These are phyloP conservation scores for Pythium apleroticum DNA, from an alignment of 352 stramenopile genomes.

Conservation along the genomic window DNA sequence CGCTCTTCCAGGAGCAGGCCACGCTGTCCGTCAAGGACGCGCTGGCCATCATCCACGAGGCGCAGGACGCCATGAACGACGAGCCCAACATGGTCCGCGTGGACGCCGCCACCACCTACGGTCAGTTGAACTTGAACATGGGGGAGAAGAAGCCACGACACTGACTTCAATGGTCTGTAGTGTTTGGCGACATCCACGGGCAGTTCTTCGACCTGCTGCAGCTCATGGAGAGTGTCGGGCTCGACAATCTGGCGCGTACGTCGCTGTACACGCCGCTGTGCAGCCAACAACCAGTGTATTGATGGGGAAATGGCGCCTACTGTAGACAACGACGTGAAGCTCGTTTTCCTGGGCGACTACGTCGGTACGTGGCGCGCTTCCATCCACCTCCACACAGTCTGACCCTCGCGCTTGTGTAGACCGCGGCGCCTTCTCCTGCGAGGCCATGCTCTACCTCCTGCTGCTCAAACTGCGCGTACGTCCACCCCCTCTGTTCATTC, in stretches of 20 bases:
- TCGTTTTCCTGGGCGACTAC: conserved; percentile 82
- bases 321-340: conserved; percentile 50
- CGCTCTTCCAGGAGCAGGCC: conserved; percentile 61
- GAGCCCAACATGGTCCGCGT: conserved; percentile 68
- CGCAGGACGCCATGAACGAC: conserved; percentile 53
- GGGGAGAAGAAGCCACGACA: background rate
- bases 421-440: conserved; percentile 74
- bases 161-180: conserved; percentile 25
- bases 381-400: too few relatives aligned
- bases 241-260: conserved; percentile 40
- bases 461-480: conserved; percentile 45
- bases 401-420: too few relatives aligned
- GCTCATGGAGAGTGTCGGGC: conserved; percentile 49
- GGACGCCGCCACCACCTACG: conserved; percentile 30
- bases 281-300: too few relatives aligned
- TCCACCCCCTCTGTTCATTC: background rate
- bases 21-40: conserved; percentile 55
- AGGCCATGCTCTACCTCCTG: conserved; percentile 81
- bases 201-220: conserved; percentile 80
- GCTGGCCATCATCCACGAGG: conserved; percentile 65
- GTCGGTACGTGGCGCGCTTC: conserved; percentile 46
- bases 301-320: background rate
- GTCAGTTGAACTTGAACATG: conserved; percentile 20
- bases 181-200: conserved; percentile 81
- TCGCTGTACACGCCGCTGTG: background rate